Conservation (phyloP, 495 filamentous ascomycete species). For the Trichoderma reesei region DNA sequence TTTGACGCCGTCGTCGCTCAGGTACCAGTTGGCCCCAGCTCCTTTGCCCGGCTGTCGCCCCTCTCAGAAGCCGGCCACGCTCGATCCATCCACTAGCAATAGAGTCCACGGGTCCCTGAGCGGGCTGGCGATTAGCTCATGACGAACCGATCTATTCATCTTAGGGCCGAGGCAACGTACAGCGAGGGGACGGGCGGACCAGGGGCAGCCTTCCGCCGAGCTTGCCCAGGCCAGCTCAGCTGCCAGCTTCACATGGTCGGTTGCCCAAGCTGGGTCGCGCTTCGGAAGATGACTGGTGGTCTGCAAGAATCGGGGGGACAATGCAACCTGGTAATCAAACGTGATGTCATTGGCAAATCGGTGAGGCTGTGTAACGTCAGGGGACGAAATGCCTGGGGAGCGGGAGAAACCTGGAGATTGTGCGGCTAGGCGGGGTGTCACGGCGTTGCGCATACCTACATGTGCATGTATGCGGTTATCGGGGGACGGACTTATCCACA, state of each 20-base stretch:
- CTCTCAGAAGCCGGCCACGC: background rate
- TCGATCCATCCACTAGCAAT: background rate
- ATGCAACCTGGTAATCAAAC: background rate
- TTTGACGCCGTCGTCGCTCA: background rate
- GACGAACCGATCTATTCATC: background rate
- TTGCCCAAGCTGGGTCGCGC: too few species aligned
- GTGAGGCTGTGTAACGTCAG: background rate
- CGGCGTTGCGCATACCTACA: too few species aligned
- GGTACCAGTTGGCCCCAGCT: background rate
- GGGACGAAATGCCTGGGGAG: background rate
- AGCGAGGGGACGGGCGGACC: background rate
- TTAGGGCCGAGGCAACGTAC: background rate
- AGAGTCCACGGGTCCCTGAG: slow-evolving; percentile 2
- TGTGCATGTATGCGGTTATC: background rate
- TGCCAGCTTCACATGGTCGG: too few species aligned
- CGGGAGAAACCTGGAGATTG: too few species aligned
- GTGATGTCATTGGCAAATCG: background rate
- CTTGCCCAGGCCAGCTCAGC: too few species aligned
- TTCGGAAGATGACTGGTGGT: too few species aligned
- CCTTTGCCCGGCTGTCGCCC: background rate
- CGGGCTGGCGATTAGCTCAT: background rate
- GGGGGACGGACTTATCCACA: background rate
- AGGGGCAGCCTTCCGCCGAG: background rate
- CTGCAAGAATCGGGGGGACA: too few species aligned
- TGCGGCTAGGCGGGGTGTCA: too few species aligned